phyloP scores from a whole-genome alignment of 169 alveolate genomes.

The Eimeria tenella region DNA sequence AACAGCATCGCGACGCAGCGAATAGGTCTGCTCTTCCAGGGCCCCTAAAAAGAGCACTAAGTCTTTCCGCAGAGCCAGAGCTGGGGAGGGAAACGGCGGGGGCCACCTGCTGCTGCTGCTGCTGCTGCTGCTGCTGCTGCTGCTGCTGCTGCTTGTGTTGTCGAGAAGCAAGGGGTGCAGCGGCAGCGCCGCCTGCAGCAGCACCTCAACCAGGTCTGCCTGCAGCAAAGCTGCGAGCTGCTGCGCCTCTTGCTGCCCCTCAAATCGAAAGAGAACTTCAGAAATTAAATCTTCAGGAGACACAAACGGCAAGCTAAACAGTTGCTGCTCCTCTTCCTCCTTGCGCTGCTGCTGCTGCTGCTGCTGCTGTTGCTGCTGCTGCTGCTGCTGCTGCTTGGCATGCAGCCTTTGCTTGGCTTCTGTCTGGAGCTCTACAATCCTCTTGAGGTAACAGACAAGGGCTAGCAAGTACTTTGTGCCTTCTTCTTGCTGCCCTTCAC shows the following conservation, averaged over 20 bases:
- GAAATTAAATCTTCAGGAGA: conserved; percentile 62
- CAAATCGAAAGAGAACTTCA: conserved; percentile 40
- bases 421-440: conserved; percentile 33
- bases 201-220: conserved; percentile 71
- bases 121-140: conserved; percentile 73
- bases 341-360: conserved; percentile 20
- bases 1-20: not conserved
- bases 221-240: conserved; percentile 71
- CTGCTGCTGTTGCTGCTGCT: conserved; percentile 27
- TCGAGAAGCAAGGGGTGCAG: conserved; percentile 34
- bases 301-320: conserved; percentile 55
- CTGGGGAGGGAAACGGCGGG: not conserved
- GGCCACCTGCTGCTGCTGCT: conserved; percentile 62
- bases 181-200: conserved; percentile 69
- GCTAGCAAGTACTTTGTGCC: conserved; percentile 22
- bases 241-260: conserved; percentile 73
- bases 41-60: conserved; percentile 21
- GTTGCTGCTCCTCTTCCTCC: conserved; percentile 45
- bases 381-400: conserved; percentile 1
- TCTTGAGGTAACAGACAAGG: not conserved
- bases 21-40: conserved; percentile 14
- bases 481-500: not conserved
- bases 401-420: conserved; percentile 3
- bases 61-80: conserved; percentile 26
- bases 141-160: conserved; percentile 68